Conservation (phyloP, 176 grass and related monocot species). For the Otatea glauca region DNA sequence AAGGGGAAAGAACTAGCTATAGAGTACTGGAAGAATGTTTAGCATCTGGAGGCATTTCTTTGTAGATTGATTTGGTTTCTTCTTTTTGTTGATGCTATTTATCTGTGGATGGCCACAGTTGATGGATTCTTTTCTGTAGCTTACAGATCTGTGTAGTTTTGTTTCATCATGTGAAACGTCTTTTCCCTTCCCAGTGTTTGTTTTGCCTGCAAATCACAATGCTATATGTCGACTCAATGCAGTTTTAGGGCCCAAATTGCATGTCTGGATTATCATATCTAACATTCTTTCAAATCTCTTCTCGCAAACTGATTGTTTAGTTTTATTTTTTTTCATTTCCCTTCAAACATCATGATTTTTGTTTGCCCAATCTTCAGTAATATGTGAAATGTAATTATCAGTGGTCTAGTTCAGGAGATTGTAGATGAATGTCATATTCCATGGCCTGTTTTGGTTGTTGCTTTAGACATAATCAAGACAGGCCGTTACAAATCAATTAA, state of each 20-base stretch:
- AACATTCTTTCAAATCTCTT: constrained; percentile 1
- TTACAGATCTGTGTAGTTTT: constrained; percentile 35
- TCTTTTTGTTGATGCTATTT: constrained; percentile 28
- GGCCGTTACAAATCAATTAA: constrained; percentile 44
- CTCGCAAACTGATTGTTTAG: not conserved
- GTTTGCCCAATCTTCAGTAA: constrained; percentile 16
- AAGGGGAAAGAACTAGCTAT: constrained; percentile 29
- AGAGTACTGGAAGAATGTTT: constrained; percentile 39
- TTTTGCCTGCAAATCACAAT: constrained; percentile 19
- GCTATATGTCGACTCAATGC: not conserved
- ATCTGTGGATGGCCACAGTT: constrained; percentile 15
- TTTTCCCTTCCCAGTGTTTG: not conserved
- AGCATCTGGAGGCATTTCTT: constrained; percentile 38
- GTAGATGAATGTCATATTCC: constrained; percentile 24
- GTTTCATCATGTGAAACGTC: not conserved
- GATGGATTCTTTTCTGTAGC: constrained; percentile 32
- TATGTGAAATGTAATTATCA: constrained; percentile 29
- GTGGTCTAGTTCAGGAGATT: constrained; percentile 18
- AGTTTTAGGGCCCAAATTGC: constrained; percentile 9
- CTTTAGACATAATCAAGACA: constrained; percentile 36
- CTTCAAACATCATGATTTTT: constrained; percentile 29
- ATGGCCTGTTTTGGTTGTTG: constrained; percentile 26
- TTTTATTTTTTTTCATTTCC: not conserved
- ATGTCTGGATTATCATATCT: constrained; percentile 17
- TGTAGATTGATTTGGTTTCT: constrained; percentile 45